These are phyloP conservation scores for Macrophomina pseudophaseolina DNA, from an alignment of 2,329 filamentous ascomycete species.

Conservation along the genomic window DNA sequence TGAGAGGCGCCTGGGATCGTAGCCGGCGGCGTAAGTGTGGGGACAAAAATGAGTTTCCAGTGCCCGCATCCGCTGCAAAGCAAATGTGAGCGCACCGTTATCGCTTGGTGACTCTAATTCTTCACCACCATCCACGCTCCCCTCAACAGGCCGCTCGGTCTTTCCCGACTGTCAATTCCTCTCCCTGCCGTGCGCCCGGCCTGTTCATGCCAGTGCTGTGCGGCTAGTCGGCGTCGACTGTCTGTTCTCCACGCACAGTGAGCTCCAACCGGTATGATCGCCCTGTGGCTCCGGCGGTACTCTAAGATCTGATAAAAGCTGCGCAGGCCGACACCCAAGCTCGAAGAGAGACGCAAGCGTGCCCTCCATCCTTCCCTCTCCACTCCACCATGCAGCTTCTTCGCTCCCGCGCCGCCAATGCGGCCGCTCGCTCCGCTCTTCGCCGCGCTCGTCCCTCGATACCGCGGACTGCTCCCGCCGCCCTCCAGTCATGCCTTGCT, in stretches of 20 bases:
- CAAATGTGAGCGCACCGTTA: too few relatives aligned
- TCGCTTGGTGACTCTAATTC: neutral
- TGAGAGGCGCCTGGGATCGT: neutral
- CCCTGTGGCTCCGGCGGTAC: conserved; percentile 18
- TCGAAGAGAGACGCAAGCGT: conserved; percentile 11
- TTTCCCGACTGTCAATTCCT: neutral
- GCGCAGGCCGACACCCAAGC: conserved; percentile 20
- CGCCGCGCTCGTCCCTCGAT: conserved; percentile 26
- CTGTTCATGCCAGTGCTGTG: conserved; percentile 23
- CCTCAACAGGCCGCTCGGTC: neutral
- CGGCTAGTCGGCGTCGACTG: conserved; percentile 22
- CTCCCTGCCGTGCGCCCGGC: conserved; percentile 1
- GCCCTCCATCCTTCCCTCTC: conserved; percentile 9
- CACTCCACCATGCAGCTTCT: conserved; percentile 27
- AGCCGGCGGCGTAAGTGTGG: conserved; percentile 7
- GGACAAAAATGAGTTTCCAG: neutral
- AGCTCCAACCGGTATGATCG: conserved; percentile 5
- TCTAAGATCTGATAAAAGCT: conserved; percentile 27
- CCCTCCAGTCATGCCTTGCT: conserved; percentile 20
- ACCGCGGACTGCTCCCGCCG: conserved; percentile 17
- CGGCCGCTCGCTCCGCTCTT: conserved; percentile 27
- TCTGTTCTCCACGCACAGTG: conserved; percentile 8
- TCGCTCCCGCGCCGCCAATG: conserved; percentile 24
- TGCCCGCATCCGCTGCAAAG: conserved; percentile 9
- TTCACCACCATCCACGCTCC: neutral